Conservation (phyloP, 129 eudicot genomes). For the Silybum marianum region DNA sequence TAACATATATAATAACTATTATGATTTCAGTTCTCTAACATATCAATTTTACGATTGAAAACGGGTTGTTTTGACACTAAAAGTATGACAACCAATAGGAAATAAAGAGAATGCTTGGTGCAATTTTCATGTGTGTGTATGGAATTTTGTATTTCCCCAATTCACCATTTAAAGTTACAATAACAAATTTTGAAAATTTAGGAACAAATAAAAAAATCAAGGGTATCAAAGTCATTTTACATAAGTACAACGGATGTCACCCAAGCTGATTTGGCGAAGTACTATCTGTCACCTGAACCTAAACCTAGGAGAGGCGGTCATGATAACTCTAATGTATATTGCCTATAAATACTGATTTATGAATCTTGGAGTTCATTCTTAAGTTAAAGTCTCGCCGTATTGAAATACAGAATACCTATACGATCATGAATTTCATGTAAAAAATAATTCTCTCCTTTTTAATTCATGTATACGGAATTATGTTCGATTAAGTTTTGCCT, state of each 20-base stretch:
- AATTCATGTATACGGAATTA: neutral
- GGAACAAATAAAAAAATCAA: too few species aligned
- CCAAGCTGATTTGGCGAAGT: constrained; percentile 15
- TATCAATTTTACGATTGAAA: neutral
- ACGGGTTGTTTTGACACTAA: too few species aligned
- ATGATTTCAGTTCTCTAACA: too few species aligned
- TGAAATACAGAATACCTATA: neutral
- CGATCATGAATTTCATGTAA: constrained; percentile 9
- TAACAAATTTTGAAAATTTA: too few species aligned
- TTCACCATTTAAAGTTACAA: neutral
- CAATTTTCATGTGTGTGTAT: neutral
- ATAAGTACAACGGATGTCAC: neutral
- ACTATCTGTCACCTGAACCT: too few species aligned
- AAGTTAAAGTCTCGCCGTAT: neutral
- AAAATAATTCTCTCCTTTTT: neutral
- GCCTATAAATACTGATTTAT: neutral
- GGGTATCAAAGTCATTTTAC: too few species aligned
- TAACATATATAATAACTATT: too few species aligned
- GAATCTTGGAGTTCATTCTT: neutral
- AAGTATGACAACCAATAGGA: too few species aligned
- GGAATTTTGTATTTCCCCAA: neutral
- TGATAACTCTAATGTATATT: neutral
- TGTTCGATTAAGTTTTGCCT: constrained; percentile 10
- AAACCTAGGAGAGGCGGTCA: neutral
- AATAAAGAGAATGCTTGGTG: neutral